Conservation (phyloP, 805 yeast species). For the Candida broadrunensis region DNA sequence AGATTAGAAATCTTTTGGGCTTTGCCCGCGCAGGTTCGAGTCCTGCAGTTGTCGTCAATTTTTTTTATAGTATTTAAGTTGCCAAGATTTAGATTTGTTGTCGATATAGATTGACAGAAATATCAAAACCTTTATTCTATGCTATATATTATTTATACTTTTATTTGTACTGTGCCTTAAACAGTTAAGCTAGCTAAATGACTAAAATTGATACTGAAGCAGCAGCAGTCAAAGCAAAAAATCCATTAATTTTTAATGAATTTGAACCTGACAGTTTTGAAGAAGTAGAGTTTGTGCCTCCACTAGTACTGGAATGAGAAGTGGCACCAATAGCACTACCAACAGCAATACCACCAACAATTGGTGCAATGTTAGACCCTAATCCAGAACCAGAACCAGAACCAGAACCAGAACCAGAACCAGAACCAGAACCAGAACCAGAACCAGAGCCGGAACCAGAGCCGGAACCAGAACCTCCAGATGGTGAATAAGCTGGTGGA, state of each 20-base stretch:
- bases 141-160: no score
- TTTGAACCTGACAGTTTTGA: background rate
- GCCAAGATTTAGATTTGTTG: no score
- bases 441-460: background rate
- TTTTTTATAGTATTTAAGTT: no score
- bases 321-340: background rate
- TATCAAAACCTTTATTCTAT: no score
- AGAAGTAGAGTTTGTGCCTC: background rate
- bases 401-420: background rate
- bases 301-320: background rate
- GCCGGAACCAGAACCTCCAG: background rate
- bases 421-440: background rate
- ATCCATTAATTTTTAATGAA: background rate
- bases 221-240: no score
- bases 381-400: background rate
- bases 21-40: slow-evolving; percentile 65
- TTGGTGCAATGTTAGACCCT: background rate
- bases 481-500: background rate
- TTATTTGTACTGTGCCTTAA: no score
- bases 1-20: slow-evolving; percentile 48
- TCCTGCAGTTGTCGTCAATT: slow-evolving; percentile 57
- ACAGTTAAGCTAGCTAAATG: no score
- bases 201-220: no score
- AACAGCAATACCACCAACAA: background rate
- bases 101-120: no score